Conservation (phyloP, 2,329 filamentous ascomycete genomes). For the Xylariomycetidae sp. region DNA sequence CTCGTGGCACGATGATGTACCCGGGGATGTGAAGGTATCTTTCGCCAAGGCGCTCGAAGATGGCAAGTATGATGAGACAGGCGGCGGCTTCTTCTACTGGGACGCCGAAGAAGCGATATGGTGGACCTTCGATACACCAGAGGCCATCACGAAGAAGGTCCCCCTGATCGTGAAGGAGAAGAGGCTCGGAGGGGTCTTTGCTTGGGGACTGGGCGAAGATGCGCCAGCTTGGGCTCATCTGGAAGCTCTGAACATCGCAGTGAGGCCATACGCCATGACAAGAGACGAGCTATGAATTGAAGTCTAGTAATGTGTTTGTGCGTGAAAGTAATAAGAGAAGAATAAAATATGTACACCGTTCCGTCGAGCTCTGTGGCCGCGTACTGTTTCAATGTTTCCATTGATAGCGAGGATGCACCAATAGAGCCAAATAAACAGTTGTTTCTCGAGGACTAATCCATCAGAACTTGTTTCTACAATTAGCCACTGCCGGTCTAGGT, state of each 20-base stretch:
- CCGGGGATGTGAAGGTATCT: slow-evolving; percentile 21
- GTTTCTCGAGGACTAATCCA: too few species aligned
- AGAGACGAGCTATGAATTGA: slow-evolving; percentile 22
- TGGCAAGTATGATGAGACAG: slow-evolving; percentile 23
- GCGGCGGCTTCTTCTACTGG: slow-evolving; percentile 27
- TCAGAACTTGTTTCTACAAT: too few species aligned
- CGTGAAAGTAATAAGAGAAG: too few species aligned
- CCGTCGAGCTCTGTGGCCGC: too few species aligned
- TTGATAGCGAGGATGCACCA: too few species aligned
- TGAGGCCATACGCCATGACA: slow-evolving; percentile 10
- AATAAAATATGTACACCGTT: too few species aligned
- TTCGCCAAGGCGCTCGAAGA: slow-evolving; percentile 17
- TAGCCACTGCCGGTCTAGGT: too few species aligned
- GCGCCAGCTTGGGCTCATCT: slow-evolving; percentile 24
- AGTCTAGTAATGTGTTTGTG: too few species aligned
- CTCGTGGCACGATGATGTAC: slow-evolving; percentile 25
- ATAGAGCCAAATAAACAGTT: too few species aligned
- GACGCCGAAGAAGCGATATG: slow-evolving; percentile 23
- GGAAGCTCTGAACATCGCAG: slow-evolving; percentile 18
- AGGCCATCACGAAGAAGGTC: slow-evolving; percentile 24
- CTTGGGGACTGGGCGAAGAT: slow-evolving; percentile 30
- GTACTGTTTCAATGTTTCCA: too few species aligned
- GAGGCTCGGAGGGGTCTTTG: slow-evolving; percentile 28
- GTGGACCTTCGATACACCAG: slow-evolving; percentile 29
- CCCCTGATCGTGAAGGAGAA: slow-evolving; percentile 20